Base-by-base conservation (phyloP, 1,284 basidiomycete species). In the Ganoderma lingzhi region DNA sequence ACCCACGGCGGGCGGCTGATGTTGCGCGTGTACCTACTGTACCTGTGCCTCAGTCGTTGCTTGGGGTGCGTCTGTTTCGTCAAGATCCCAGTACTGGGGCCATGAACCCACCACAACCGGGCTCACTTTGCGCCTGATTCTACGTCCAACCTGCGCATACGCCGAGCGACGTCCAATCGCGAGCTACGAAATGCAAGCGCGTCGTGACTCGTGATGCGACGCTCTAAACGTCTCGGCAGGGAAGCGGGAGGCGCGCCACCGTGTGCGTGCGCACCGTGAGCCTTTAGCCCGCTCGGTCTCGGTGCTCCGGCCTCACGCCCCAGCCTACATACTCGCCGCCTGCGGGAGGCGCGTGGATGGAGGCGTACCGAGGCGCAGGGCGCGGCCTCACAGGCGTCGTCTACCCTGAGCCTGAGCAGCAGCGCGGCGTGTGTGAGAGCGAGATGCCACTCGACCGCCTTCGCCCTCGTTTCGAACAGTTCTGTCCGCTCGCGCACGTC, bases 131-230 rank as follows among this genome's bases (percentile, higher is more conserved):
- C 56, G 56, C 53, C 53, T 56, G 53, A 32, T 32, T 35, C 53
- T 19, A 30, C 37, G 17, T n/a, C 10, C 19, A n/a, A 35, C 19
- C 35, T 32, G 56, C 35, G 56, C 56, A 39, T 35, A n/a, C 19
- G 35, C 32, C 37, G 8, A 39, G 19, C 23, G n/a, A 51, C 10
- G 15, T n/a, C 62, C 44, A 63, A 51, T 51, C 44, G 56, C 56
- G 56, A 30, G 30, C 30, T 62, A 32, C 19, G 35, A 30, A 42
- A 28, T 51, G 17, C 44, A 30, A 28, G 45, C 32, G 41, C 60
- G 63, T 70, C 66, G 63, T 45, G 70, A 63, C 64, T 70, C 66
- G 63, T 45, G 70, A 63, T 66, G 30, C 53, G n/a, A 45, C 58
- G 42, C 70, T 56, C 45, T 64, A 66, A 66, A 70, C 68, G 67